phyloP scores from a whole-genome alignment of 495 filamentous ascomycete genomes.

The Filosporella fistucella region DNA sequence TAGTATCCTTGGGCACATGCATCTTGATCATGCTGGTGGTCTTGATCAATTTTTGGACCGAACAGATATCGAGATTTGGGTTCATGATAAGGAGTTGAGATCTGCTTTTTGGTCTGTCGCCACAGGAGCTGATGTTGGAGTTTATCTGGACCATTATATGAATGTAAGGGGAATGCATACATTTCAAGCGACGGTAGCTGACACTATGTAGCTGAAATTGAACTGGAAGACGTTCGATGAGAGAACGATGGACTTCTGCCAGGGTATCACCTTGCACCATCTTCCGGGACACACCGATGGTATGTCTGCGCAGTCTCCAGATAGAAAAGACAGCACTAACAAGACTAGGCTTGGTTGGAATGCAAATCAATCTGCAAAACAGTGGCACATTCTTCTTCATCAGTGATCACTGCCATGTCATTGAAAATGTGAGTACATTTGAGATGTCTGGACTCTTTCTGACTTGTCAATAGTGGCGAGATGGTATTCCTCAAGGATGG shows the following conservation, averaged over 20 bases:
- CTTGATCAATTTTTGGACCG: constrained; percentile 40
- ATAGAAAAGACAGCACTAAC: not conserved
- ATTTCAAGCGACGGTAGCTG: not conserved
- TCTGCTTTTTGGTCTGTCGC: constrained; percentile 43
- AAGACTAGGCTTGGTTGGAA: constrained; percentile 21
- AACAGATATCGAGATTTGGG: constrained; percentile 46
- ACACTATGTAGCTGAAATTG: constrained; percentile 8
- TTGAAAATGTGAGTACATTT: constrained; percentile 23
- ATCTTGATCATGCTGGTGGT: constrained; percentile 50
- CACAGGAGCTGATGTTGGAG: constrained; percentile 37
- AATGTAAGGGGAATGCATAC: constrained; percentile 2
- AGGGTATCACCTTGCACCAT: constrained; percentile 34
- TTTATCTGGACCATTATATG: constrained; percentile 41
- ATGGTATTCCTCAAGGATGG: constrained; percentile 21
- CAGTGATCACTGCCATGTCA: constrained; percentile 32
- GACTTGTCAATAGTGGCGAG: constrained; percentile 11
- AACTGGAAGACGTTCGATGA: constrained; percentile 35
- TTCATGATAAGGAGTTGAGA: constrained; percentile 46
- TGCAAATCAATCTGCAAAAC: constrained; percentile 32
- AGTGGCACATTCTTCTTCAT: constrained; percentile 33
- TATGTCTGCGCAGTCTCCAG: not conserved
- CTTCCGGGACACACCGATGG: constrained; percentile 30
- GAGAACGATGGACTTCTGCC: constrained; percentile 30
- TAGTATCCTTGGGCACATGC: constrained; percentile 48
- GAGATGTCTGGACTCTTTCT: not conserved